Base-by-base conservation (phyloP, 208 protist genomes). In the Wallacemonas sp. region DNA sequence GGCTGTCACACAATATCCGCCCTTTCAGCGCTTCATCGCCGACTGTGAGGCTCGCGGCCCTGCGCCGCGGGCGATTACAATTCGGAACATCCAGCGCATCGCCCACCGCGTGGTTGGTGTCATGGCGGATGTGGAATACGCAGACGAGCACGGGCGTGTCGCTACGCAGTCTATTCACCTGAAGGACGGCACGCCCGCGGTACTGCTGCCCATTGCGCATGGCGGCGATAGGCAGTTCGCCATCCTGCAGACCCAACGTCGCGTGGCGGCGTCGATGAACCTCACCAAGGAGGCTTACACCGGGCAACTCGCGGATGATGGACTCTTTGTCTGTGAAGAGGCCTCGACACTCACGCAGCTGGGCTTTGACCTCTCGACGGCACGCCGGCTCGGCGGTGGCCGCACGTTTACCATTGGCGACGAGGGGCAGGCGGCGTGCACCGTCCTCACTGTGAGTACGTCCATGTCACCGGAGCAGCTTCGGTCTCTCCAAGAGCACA, bases 61-160 rank as follows among this genome's bases (percentile, higher is more conserved):
- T 3, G 27, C 81, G 21, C 86, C 83, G 3, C 68, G 66, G 45
- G 61, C 83, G 12, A 75, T 92, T 17, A 63, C 81, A 24, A 57
- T 92, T 24, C 82, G 80, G 15, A 63, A 65, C 26, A 68, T 92
- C 10, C 59, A 65, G n/a, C 73, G 74, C 13, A 71, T 92, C 1
- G 86, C 86, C 8, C 78, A 89, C 10, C 82, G 86, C 54, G 66
- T 89, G 44, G 75, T 83, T 1, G 73, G 76, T 27, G 76, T 86
- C 3, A 61, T 79, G 45, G 72, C 80, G 30, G 86, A 92, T 44
- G 76, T 86, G 2, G 71, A 85, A 3, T 89, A 75, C 58, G 68
- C 64, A 10, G 75, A 78, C 52, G 17, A 41, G 21, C 57, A 55
- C 29, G 67, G 66, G 27, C 68, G 72, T 42, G 45, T 57, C 24